Percentiles rank a stretch among this genome's conserved stretches.
Conservation (phyloP, 2,329 filamentous ascomycete genomes). For the Kalmusia sp. region DNA sequence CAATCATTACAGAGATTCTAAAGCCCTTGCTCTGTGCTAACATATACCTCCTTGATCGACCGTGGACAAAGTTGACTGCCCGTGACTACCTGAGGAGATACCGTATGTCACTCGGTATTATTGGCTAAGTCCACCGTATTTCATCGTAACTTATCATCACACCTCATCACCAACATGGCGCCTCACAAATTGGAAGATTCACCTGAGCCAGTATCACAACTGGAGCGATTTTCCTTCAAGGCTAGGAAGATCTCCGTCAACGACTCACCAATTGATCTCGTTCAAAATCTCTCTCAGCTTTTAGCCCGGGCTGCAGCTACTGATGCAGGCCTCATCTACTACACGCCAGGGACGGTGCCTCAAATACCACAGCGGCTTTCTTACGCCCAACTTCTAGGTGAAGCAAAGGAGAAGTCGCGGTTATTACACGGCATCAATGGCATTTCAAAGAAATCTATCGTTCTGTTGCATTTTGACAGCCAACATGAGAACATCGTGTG, state of each 20-base stretch:
- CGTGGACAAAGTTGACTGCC: no score
- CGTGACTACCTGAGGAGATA: no score
- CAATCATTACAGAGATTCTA: no score
- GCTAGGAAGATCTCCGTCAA: not conserved
- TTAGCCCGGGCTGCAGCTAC: not conserved
- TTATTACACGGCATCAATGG: not conserved
- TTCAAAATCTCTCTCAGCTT: not conserved
- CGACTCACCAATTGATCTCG: not conserved
- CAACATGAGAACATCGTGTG: conserved; percentile 16
- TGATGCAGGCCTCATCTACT: not conserved
- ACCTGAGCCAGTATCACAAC: not conserved
- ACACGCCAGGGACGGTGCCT: not conserved
- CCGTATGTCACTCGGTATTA: not conserved
- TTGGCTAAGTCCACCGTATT: not conserved
- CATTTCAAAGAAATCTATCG: not conserved
- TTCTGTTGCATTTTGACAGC: conserved; percentile 15
- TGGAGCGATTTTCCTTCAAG: not conserved
- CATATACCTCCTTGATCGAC: no score
- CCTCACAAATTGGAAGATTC: not conserved
- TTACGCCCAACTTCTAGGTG: not conserved
- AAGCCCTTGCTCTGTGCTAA: no score
- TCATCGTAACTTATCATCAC: not conserved
- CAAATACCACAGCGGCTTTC: not conserved
- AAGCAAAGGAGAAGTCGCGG: not conserved
- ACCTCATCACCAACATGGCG: not conserved